A percentile compares a stretch with the other conserved stretches of the same genome.
Conservation (phyloP, 257 asterid species). For the Nicotiana benthamiana region DNA sequence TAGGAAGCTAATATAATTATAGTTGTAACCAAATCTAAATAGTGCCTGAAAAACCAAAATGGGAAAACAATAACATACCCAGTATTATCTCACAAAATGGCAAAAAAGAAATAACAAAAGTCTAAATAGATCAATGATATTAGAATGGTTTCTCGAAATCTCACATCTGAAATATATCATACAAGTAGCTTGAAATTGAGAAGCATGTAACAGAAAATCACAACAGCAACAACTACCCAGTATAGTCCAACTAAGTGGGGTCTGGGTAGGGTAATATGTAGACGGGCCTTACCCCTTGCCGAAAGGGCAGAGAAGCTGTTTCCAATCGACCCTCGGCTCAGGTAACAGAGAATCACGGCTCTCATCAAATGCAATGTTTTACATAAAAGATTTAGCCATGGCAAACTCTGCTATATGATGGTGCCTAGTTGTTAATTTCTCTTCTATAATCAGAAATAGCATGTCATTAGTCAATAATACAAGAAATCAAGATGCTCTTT, state of each 20-base stretch:
- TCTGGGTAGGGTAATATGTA: too few relatives aligned
- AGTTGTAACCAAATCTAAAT: not conserved
- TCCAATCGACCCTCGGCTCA: too few relatives aligned
- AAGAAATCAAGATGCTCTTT: slow-evolving; percentile 21
- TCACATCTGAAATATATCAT: not conserved
- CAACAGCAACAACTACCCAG: too few relatives aligned
- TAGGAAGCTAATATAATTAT: too few relatives aligned
- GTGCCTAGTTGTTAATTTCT: not conserved
- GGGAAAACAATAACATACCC: too few relatives aligned
- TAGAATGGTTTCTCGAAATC: not conserved
- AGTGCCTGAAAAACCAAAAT: too few relatives aligned
- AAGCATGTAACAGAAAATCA: not conserved
- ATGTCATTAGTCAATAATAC: not conserved
- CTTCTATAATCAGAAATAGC: not conserved
- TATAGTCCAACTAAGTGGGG: too few relatives aligned
- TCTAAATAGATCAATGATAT: not conserved
- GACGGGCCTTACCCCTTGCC: too few relatives aligned
- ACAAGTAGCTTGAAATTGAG: not conserved
- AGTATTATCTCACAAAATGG: too few relatives aligned
- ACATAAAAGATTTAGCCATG: not conserved
- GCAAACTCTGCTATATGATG: not conserved
- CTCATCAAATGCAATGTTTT: not conserved
- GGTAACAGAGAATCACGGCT: not conserved
- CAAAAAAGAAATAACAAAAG: not conserved
- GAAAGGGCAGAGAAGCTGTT: too few relatives aligned